Evolutionary conservation across 1,284 basidiomycete species (phyloP).

Genomic region (Chondrostereum purpureum): DNA sequence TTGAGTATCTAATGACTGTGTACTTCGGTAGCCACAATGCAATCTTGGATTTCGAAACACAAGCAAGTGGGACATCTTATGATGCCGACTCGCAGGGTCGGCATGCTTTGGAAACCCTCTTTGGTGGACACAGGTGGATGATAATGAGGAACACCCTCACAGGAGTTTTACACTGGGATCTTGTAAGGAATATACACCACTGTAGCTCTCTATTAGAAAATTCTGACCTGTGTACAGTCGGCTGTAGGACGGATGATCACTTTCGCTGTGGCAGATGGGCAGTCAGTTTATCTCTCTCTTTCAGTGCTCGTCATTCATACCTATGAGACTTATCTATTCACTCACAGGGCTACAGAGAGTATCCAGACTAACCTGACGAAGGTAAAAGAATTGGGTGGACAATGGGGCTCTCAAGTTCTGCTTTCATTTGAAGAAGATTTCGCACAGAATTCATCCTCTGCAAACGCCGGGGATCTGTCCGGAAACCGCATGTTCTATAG

Average conservation of each 20-base stretch:
- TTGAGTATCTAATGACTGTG: no score
- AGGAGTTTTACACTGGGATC: slow-evolving; percentile 56
- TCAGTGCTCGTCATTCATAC: neutral
- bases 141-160: slow-evolving; percentile 52
- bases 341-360: slow-evolving; percentile 25
- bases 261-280: slow-evolving; percentile 50
- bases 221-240: slow-evolving; percentile 40
- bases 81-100: slow-evolving; percentile 31
- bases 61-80: slow-evolving; percentile 46
- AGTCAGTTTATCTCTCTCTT: slow-evolving; percentile 43
- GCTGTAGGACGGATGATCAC: slow-evolving; percentile 55
- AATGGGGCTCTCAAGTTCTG: slow-evolving; percentile 42
- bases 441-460: slow-evolving; percentile 29
- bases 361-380: slow-evolving; percentile 52
- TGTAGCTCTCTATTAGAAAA: no score
- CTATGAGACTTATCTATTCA: slow-evolving; percentile 13
- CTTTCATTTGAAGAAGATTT: slow-evolving; percentile 34
- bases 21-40: slow-evolving; percentile 35
- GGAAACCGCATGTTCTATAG: slow-evolving; percentile 64
- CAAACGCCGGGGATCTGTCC: slow-evolving; percentile 45
- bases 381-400: slow-evolving; percentile 40
- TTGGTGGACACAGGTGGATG: slow-evolving; percentile 58
- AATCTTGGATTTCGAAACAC: slow-evolving; percentile 42
- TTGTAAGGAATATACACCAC: slow-evolving; percentile 38
- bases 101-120: slow-evolving; percentile 39